Conservation (phyloP, 1,139 yeast genomes). For the Pichia sp. region DNA sequence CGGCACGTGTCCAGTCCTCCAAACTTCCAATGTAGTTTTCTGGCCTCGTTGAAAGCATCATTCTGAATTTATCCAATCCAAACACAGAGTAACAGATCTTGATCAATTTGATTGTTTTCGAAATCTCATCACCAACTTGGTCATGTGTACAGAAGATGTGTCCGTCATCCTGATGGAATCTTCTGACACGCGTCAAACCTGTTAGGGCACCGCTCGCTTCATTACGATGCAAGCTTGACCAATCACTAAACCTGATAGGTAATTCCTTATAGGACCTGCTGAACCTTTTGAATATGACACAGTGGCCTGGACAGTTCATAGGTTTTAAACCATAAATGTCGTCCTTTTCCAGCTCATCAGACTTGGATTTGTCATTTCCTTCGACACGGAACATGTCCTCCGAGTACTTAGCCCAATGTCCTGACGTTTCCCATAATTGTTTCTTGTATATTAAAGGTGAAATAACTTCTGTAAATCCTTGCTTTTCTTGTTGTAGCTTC, state of each 20-base stretch:
- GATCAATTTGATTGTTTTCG: constrained; percentile 74
- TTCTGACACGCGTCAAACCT: constrained; percentile 89
- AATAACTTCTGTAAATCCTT: constrained; percentile 88
- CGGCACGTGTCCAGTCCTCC: constrained; percentile 88
- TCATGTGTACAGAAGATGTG: constrained; percentile 91
- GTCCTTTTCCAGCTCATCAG: constrained; percentile 26
- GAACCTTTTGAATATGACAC: constrained; percentile 74
- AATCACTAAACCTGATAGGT: constrained; percentile 87
- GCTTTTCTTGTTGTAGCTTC: constrained; percentile 74
- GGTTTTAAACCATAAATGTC: constrained; percentile 78
- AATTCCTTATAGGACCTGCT: constrained; percentile 87
- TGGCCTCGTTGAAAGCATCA: constrained; percentile 92
- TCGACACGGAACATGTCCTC: constrained; percentile 89
- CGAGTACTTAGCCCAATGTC: constrained; percentile 94
- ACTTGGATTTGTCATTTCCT: constrained; percentile 38
- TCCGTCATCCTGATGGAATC: constrained; percentile 98
- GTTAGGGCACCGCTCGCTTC: constrained; percentile 93
- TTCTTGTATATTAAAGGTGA: constrained; percentile 89
- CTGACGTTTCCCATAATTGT: constrained; percentile 83
- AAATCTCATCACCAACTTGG: constrained; percentile 81
- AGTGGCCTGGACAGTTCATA: constrained; percentile 99
- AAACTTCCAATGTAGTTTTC: constrained; percentile 84
- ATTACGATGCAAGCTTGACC: constrained; percentile 90
- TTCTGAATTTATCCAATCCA: constrained; percentile 74
- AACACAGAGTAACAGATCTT: constrained; percentile 75